Percentiles rank a stretch among this genome's conserved stretches.
phyloP scores from a whole-genome alignment of 2,329 filamentous ascomycete species.

The Alternaria viburni region DNA sequence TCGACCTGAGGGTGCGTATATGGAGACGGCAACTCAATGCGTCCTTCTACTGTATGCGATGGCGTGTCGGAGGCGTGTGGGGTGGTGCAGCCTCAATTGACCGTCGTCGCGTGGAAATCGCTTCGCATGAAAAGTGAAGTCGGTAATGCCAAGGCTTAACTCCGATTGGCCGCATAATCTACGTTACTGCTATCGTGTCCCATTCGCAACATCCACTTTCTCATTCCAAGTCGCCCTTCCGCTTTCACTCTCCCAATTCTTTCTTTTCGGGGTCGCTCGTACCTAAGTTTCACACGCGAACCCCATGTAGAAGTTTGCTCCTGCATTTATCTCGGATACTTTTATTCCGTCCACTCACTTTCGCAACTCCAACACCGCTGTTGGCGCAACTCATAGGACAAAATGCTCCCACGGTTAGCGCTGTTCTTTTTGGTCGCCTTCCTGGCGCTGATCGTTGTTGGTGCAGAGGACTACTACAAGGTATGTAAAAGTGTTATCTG shows the following conservation, averaged over 20 bases:
- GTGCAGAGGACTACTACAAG: conserved; percentile 78
- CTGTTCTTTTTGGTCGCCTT: conserved; percentile 52
- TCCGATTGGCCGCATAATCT: conserved; percentile 35
- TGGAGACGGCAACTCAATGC: conserved; percentile 28
- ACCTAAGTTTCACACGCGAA: conserved; percentile 3
- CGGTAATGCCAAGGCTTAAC: conserved; percentile 28
- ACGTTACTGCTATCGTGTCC: conserved; percentile 38
- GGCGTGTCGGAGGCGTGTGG: conserved; percentile 1
- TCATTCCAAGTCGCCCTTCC: conserved; percentile 9
- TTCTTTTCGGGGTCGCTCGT: conserved; percentile 8
- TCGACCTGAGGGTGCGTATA: background rate
- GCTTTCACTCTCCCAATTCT: background rate
- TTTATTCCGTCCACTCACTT: conserved; percentile 28
- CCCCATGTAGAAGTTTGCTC: conserved; percentile 22
- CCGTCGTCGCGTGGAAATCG: background rate
- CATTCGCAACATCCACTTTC: conserved; percentile 16
- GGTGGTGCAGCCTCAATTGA: conserved; percentile 18
- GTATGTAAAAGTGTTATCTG: conserved; percentile 49
- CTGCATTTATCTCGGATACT: conserved; percentile 15
- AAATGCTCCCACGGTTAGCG: conserved; percentile 53
- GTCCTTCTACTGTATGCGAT: conserved; percentile 3
- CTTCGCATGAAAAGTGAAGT: conserved; percentile 31
- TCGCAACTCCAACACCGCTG: conserved; percentile 12
- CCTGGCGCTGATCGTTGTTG: conserved; percentile 53
- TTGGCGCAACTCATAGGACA: conserved; percentile 28